These are phyloP conservation scores for Pestalotiopsis sp. DNA, from an alignment of 2,329 filamentous ascomycete species.

Conservation along the genomic window DNA sequence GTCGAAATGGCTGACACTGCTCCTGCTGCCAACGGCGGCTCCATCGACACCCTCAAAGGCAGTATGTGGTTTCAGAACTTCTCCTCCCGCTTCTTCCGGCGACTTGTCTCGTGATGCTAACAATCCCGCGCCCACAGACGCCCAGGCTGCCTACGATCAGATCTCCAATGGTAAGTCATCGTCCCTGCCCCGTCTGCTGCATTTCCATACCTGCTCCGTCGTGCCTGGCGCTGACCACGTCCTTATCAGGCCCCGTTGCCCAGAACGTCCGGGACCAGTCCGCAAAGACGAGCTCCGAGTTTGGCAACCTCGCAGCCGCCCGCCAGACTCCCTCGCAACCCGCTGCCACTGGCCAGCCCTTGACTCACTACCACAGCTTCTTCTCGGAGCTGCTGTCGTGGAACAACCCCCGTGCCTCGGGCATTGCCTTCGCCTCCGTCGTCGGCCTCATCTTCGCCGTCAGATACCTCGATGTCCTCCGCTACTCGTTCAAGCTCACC, in stretches of 20 bases:
- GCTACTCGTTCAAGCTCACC: constrained; percentile 67
- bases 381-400: constrained; percentile 71
- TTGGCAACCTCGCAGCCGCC: constrained; percentile 60
- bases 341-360: constrained; percentile 62
- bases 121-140: constrained; percentile 38
- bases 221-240: not conserved
- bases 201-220: not conserved
- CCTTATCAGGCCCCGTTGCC: constrained; percentile 55
- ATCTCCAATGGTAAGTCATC: constrained; percentile 47
- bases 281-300: constrained; percentile 57
- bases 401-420: constrained; percentile 70
- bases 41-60: constrained; percentile 50
- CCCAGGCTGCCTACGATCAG: constrained; percentile 49
- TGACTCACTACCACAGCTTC: constrained; percentile 73
- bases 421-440: constrained; percentile 62
- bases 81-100: constrained; percentile 12
- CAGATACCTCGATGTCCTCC: constrained; percentile 67
- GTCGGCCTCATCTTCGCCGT: constrained; percentile 63
- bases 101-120: constrained; percentile 32
- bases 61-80: constrained; percentile 44
- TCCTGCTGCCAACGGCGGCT: constrained; percentile 47
- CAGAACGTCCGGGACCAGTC: constrained; percentile 60
- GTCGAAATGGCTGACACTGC: constrained; percentile 45
- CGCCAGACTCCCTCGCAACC: constrained; percentile 56
- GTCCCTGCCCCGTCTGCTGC: not conserved